Percentiles rank a stretch among this genome's conserved stretches.
phyloP scores from a whole-genome alignment of 805 yeast species.

The Suhomyces vadensis region DNA sequence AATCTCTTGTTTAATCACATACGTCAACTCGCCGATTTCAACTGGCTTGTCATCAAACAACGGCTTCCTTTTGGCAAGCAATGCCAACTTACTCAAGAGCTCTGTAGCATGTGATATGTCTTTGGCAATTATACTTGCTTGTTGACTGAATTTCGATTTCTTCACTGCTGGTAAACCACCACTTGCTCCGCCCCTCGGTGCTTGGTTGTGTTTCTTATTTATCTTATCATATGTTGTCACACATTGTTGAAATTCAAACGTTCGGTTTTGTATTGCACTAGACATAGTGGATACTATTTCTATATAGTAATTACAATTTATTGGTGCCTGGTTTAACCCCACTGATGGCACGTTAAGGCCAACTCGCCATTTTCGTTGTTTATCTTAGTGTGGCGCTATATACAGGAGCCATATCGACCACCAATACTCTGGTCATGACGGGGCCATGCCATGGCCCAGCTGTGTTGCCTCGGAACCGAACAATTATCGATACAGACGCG shows the following conservation, averaged over 20 bases:
- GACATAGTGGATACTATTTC: conserved; percentile 11
- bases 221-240: conserved; percentile 73
- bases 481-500: no score
- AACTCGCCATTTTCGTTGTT: neutral
- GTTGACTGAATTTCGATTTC: conserved; percentile 46
- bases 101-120: conserved; percentile 87
- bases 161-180: conserved; percentile 19
- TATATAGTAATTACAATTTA: neutral
- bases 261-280: conserved; percentile 67
- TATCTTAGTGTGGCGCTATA: neutral
- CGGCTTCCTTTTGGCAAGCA: conserved; percentile 85
- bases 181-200: conserved; percentile 7
- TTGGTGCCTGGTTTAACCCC: neutral
- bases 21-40: conserved; percentile 89
- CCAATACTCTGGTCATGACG: neutral
- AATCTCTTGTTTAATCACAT: conserved; percentile 82
- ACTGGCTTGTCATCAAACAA: conserved; percentile 91
- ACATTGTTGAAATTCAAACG: conserved; percentile 90
- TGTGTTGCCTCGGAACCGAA: no score
- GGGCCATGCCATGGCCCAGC: no score
- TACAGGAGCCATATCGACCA: neutral
- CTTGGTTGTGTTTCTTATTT: conserved; percentile 40
- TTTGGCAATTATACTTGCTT: conserved; percentile 82
- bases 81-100: conserved; percentile 75
- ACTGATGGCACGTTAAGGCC: no score